phyloP scores from a whole-genome alignment of 139 green algal genomes.

The Edaphochlamys debaryana region DNA sequence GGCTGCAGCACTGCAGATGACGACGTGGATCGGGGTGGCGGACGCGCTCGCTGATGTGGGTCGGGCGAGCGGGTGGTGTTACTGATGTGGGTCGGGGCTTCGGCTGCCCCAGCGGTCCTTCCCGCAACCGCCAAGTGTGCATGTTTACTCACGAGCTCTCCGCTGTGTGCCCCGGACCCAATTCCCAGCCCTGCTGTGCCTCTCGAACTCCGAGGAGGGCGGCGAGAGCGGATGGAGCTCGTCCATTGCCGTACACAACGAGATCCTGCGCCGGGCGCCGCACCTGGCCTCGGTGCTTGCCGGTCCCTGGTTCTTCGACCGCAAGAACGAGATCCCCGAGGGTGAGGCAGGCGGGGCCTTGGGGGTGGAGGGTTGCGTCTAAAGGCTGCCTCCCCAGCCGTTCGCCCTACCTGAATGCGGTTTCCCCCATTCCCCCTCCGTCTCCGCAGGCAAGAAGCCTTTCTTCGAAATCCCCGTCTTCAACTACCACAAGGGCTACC shows the following conservation, averaged over 20 bases:
- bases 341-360: too few species aligned
- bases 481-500: constrained; percentile 65
- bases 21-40: too few species aligned
- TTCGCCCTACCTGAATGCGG: neutral
- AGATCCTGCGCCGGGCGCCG: constrained; percentile 53
- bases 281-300: constrained; percentile 54
- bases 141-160: too few species aligned
- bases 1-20: too few species aligned
- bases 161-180: neutral
- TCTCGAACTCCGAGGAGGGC: constrained; percentile 56
- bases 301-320: constrained; percentile 63
- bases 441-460: constrained; percentile 54
- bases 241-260: constrained; percentile 60
- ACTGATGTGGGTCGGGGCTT: too few species aligned
- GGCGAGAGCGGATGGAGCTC: constrained; percentile 51
- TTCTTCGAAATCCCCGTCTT: constrained; percentile 72
- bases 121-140: too few species aligned
- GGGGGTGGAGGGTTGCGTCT: too few species aligned
- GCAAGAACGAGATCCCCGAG: constrained; percentile 54
- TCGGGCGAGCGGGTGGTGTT: too few species aligned
- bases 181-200: constrained; percentile 56
- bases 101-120: too few species aligned
- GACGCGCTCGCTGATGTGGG: too few species aligned
- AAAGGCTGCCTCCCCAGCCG: too few species aligned
- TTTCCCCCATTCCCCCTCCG: neutral